phyloP scores from a whole-genome alignment of 2,329 filamentous ascomycete species.

The Xylaria polymorpha region DNA sequence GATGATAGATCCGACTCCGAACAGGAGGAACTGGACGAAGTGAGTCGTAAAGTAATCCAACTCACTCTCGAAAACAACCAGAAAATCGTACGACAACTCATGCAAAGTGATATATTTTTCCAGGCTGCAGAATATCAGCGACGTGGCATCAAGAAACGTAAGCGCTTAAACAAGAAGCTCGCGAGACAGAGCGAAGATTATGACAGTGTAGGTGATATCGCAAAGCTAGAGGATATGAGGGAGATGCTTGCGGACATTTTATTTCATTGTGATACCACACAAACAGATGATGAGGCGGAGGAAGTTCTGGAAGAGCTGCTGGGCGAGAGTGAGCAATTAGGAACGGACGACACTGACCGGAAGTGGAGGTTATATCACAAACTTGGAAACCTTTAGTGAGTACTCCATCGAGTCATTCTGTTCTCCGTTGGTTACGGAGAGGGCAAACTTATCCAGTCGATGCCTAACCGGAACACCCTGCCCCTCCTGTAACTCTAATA shows the following conservation, averaged over 20 bases:
- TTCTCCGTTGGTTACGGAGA: background rate
- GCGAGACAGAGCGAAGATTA: slow-evolving; percentile 23
- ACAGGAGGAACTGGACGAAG: slow-evolving; percentile 38
- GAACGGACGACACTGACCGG: slow-evolving; percentile 37
- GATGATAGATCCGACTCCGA: slow-evolving; percentile 44
- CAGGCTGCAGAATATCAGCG: slow-evolving; percentile 45
- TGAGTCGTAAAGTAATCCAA: slow-evolving; percentile 41
- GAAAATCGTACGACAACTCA: slow-evolving; percentile 41
- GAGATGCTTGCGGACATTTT: slow-evolving; percentile 48
- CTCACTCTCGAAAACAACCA: slow-evolving; percentile 44
- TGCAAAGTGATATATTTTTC: slow-evolving; percentile 41
- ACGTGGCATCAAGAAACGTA: slow-evolving; percentile 42
- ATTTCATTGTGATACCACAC: slow-evolving; percentile 38
- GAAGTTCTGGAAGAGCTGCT: slow-evolving; percentile 41
- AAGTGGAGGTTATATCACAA: slow-evolving; percentile 46
- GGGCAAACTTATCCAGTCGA: background rate
- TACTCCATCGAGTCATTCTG: background rate
- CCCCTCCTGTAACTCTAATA: background rate
- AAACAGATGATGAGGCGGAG: slow-evolving; percentile 41
- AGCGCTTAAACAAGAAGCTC: slow-evolving; percentile 34
- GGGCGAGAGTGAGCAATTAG: slow-evolving; percentile 35
- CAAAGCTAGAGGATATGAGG: slow-evolving; percentile 42
- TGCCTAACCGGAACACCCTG: background rate
- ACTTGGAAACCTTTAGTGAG: slow-evolving; percentile 44
- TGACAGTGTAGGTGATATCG: background rate